Evolutionary conservation across 2,329 filamentous ascomycete species (phyloP), one percentile per base, ranked within the genome.

Genomic region (Claviceps pazoutovae): DNA sequence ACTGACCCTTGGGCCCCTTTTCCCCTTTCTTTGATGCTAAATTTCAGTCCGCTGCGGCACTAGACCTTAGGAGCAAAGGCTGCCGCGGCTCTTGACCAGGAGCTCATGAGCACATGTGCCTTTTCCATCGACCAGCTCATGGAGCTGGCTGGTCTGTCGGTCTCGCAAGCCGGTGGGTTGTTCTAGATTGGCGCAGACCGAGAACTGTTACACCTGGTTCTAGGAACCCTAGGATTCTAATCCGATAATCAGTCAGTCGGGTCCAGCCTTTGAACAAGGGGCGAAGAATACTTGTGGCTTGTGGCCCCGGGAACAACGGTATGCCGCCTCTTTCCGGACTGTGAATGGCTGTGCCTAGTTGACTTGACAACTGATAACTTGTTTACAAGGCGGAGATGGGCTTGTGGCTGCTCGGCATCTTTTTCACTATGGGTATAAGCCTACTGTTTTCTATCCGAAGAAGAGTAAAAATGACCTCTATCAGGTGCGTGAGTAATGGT

Each of bases 111-210:
- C 63, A 79, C 80, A 11, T 80, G 83, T 1, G 89, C 86, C 8
- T 98, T 95, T 70, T 95, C 88, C 11, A 79, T 98, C 51, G 93
- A 97, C 64, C 93, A 98, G 68, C 74, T 98, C 48, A 97, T 98
- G 93, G 93, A 97, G 65, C 73, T 98, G 7, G 93, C 93, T 44
- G 93, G 93, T 0, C 76, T 98, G 0, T 90, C 89, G 1, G 89
- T 97, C 26, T 91, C 91, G 13, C 89, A 97, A 74, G 89, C 86
- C 49, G 82, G 88, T 90, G 64, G 53, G 73, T 46, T 56, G 6
- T 19, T 34, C 30, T 19, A 11, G 45, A 48, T 39, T 21, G 13
- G 23, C 17, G 23, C n/a, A 3, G 43, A 34, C 9, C 9, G 1
- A 34, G 1, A 11, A 11, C 30, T 11, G 9, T 34, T 34, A 4